Evolutionary conservation across 78 protist species (phyloP).

Genomic region (Dictyostelium citrinum): DNA sequence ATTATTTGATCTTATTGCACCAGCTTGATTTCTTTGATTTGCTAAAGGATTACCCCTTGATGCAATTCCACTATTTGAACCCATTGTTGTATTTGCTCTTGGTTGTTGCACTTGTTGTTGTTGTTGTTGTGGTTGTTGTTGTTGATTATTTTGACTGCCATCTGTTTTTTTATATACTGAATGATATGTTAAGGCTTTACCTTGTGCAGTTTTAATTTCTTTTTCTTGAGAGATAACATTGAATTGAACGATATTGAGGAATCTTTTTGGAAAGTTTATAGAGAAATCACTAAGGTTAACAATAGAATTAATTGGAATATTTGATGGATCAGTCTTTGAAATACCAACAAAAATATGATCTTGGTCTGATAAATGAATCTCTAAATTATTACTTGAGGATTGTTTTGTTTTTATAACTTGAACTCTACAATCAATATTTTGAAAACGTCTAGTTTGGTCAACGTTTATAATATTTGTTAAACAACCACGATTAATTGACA

Average conservation of each 20-base stretch:
- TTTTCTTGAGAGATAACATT: not conserved
- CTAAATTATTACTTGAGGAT: not conserved
- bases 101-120: constrained; percentile 27
- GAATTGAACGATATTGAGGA: not conserved
- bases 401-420: constrained; percentile 13
- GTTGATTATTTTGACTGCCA: not conserved
- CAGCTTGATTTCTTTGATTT: not conserved
- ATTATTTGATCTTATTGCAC: not conserved
- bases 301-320: not conserved
- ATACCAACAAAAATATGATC: constrained; percentile 10
- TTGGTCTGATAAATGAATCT: not conserved
- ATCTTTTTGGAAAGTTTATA: constrained; percentile 1
- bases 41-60: not conserved
- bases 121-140: constrained; percentile 5
- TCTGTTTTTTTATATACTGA: not conserved
- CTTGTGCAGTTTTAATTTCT: not conserved
- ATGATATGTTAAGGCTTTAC: not conserved
- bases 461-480: not conserved
- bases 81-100: not conserved
- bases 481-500: not conserved
- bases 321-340: not conserved
- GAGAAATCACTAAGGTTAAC: not conserved
- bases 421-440: not conserved
- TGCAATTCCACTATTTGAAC: not conserved
- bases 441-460: not conserved